Conservation (phyloP, 768 basidiomycete species). For the Udeniomyces megalosporus region DNA sequence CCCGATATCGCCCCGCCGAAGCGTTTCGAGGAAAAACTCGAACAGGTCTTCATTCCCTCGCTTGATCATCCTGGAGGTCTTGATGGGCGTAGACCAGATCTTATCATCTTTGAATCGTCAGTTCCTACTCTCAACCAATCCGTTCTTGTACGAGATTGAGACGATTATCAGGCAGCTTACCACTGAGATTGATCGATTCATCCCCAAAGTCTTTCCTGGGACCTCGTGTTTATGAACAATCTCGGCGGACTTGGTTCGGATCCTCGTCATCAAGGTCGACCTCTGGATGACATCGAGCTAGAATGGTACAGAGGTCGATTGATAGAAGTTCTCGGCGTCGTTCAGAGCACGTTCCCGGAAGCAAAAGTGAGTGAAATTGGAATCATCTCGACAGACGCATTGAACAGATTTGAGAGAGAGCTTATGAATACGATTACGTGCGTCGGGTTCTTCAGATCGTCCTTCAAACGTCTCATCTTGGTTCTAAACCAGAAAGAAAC, state of each 20-base stretch:
- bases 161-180: too few species aligned
- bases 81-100: constrained; percentile 4
- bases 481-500: background rate
- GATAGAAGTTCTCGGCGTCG: constrained; percentile 3
- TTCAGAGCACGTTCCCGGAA: background rate
- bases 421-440: too few species aligned
- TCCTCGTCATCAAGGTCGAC: constrained; percentile 1
- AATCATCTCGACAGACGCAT: too few species aligned
- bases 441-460: constrained; percentile 7
- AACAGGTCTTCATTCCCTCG: background rate
- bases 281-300: constrained; percentile 12
- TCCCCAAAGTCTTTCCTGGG: constrained; percentile 7
- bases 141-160: background rate
- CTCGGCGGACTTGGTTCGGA: background rate
- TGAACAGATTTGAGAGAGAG: too few species aligned
- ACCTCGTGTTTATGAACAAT: constrained; percentile 2
- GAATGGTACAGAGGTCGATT: constrained; percentile 2
- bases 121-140: too few species aligned
- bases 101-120: constrained; percentile 13
- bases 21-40: constrained; percentile 3
- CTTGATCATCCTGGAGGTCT: background rate
- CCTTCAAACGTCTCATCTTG: constrained; percentile 11
- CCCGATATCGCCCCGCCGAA: background rate
- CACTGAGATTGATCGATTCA: too few species aligned
- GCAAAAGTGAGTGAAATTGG: background rate